Percentiles rank a stretch among this genome's conserved stretches.
Evolutionary conservation across 305 asterid genomes (phyloP).

Genomic region (Fraxinus paxiana): DNA sequence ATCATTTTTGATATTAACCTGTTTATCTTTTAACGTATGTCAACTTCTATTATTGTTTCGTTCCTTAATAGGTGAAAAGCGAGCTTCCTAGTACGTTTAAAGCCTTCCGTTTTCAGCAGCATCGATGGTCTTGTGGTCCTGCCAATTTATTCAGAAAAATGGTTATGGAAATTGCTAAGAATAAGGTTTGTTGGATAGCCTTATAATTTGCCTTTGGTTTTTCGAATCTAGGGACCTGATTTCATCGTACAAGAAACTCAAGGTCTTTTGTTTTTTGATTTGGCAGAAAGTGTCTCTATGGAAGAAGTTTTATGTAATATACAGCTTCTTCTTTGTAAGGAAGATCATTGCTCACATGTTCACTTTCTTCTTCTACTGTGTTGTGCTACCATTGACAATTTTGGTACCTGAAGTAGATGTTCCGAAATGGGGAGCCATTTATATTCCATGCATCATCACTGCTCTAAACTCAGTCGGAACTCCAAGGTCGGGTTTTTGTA

Average conservation of each 20-base stretch:
- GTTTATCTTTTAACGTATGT: not conserved
- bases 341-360: conserved; percentile 87
- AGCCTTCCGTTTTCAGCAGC: conserved; percentile 62
- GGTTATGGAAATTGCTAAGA: conserved; percentile 48
- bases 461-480: conserved; percentile 80
- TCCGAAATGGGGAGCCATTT: conserved; percentile 93
- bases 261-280: not conserved
- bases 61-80: conserved; percentile 46
- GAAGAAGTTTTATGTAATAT: conserved; percentile 87
- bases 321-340: conserved; percentile 95
- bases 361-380: conserved; percentile 83
- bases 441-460: conserved; percentile 85
- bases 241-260: not conserved
- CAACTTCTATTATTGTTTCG: not conserved
- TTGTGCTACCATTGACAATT: conserved; percentile 67
- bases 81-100: conserved; percentile 66
- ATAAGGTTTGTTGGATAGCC: conserved; percentile 33
- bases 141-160: conserved; percentile 62
- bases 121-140: conserved; percentile 70
- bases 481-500: conserved; percentile 45
- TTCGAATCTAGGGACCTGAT: not conserved
- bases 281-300: conserved; percentile 70
- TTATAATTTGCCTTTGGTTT: not conserved
- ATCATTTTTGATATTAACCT: not conserved
- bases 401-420: conserved; percentile 80